A percentile compares a stretch with the other conserved stretches of the same genome.
Conservation (phyloP, 306 rosid genomes). For the Quercus cerris region DNA sequence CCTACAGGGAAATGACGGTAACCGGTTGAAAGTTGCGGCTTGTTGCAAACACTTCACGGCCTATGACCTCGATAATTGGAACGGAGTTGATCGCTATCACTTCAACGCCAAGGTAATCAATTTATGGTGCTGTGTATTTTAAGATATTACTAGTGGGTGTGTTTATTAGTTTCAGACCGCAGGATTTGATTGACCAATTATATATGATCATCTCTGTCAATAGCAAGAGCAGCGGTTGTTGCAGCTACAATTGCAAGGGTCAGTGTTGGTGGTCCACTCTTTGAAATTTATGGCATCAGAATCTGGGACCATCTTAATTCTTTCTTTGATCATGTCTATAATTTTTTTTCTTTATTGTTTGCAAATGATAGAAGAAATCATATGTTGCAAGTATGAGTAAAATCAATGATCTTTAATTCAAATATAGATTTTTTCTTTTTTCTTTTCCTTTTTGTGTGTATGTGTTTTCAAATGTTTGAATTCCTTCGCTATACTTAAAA, state of each 20-base stretch:
- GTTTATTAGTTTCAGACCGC: not conserved
- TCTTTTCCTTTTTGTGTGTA: no score
- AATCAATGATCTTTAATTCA: no score
- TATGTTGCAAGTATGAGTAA: no score
- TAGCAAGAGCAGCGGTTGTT: no score
- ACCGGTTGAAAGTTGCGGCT: slow-evolving; percentile 83
- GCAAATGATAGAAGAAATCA: no score
- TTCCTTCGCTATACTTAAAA: no score
- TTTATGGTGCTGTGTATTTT: not conserved
- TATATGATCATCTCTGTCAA: not conserved
- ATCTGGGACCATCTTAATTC: not conserved
- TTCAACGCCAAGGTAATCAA: slow-evolving; percentile 68
- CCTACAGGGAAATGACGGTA: slow-evolving; percentile 64
- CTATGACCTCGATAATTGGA: slow-evolving; percentile 88
- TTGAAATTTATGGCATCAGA: not conserved
- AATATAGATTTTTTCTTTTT: no score
- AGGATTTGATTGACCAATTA: not conserved
- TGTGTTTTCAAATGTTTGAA: no score
- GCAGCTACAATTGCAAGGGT: not conserved
- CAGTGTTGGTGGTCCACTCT: slow-evolving; percentile 5
- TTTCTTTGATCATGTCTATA: not conserved
- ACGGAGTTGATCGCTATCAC: slow-evolving; percentile 87
- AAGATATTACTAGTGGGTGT: slow-evolving; percentile 14
- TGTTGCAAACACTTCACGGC: slow-evolving; percentile 91
- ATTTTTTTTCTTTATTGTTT: no score